Base-by-base conservation (phyloP, 805 yeast genomes). In the Yarrowia phangngaensis region DNA sequence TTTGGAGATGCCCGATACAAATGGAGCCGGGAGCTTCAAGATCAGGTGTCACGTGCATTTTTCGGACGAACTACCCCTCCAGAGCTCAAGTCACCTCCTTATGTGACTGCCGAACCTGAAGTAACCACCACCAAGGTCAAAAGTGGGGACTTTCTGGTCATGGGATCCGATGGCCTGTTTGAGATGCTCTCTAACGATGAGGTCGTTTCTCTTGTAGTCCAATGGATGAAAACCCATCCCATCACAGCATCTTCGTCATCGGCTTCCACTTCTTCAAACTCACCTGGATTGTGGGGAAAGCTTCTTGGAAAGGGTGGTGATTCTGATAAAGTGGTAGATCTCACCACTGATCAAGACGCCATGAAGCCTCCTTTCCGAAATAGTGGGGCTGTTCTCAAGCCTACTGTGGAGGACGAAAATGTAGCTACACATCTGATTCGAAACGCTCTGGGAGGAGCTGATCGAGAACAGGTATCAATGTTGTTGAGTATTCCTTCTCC, bases 1-100 rank as follows among this genome's bases (percentile, higher is more conserved):
- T 92, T 92, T 70, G 98, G 98, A 38, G 98, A 92, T 65, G 95
- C 95, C 52, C 76, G 96, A 53, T 92, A 87, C 63, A 92, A 92
- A 62, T 75, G 95, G 72, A 78, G 88, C 23, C 70, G 72, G 27
- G 78, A 80, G 16, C 74, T 86, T 51, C 97, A 94, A 59, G 82
- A 82, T 38, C 68, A 73, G 51, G 73, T 84, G 17, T 81, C 85
- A 57, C 74, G 81, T 53, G 80, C 80, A 58, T 81, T 88, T 56
- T 89, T 90, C 62, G 94, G 95, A 26, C 75, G 90, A 61, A 68
- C 75, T 51, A 58, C 67, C 13, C 76, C 84, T 17, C 70, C 70
- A 32, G 94, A 94, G 23, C 73, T 86, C 53, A 71, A 79, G 52
- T 82, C 96, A 2, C 98, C 98, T 3, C 98, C 98, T 0, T 92